Base-by-base conservation (phyloP, 2,329 filamentous ascomycete genomes). In the Plectosphaerella sp. region DNA sequence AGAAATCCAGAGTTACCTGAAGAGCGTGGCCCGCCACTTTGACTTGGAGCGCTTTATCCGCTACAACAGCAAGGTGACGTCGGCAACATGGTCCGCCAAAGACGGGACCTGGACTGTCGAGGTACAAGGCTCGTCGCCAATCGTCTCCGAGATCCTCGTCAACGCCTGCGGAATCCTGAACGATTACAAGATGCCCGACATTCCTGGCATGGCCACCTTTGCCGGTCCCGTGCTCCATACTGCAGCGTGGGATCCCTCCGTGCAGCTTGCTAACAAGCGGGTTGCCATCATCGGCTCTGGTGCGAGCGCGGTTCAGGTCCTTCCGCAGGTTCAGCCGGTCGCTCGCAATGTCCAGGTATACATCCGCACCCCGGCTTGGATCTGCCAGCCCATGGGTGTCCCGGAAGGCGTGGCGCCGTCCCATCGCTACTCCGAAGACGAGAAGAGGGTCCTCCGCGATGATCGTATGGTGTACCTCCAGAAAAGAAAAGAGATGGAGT, bases 331-430 rank as follows among this genome's bases (percentile, higher is more conserved):
- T 20, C 73, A 75, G 53, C 65, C 72, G 3, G 53, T 66, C 25
- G 68, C 70, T 20, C 59, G 67, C 4, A 67, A 73, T 36, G 61
- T 74, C 6, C 67, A 67, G 6, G 72, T 72, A n/a, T 77, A 74
- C 57, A 72, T 77, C 53, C 68, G 74, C 4, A 72, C 73, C 12
- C 70, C 71, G 1, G 72, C 73, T 0, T 77, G 73, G 73, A 71
- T 77, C 7, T 70, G 67, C 3, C 71, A 72, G 0, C 59, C 59
- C 4, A 41, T 59, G 3, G 58, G 45, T 8, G 25, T 47, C 5
- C 25, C 45, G 11, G n/a, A 36, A 15, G 45, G 16, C 15, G 36
- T n/a, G 5, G 6, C 45, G 9, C 15, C 45, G 2, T 8, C 45
- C 3, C 25, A 47, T 14, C 15, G n/a, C 5, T 36, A 47, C 22